Evolutionary conservation across 805 yeast genomes (phyloP).

Genomic region (Dipodascus albidus): DNA sequence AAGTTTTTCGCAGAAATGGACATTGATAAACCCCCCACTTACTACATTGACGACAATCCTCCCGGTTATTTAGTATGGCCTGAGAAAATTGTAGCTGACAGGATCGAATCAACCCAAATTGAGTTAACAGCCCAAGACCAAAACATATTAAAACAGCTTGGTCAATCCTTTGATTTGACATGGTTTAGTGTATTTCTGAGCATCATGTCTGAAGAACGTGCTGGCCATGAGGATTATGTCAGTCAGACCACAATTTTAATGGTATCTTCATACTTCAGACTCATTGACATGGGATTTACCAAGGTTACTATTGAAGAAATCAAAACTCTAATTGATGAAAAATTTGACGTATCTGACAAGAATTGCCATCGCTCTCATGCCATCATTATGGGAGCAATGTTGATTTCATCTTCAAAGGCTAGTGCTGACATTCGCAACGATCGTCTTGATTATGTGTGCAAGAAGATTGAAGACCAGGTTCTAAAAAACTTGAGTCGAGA

Average conservation of each 20-base stretch:
- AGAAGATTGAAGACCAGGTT: constrained; percentile 29
- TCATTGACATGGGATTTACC: constrained; percentile 36
- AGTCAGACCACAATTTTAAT: constrained; percentile 55
- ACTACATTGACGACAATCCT: constrained; percentile 43
- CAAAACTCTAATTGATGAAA: constrained; percentile 34
- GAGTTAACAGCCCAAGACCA: constrained; percentile 33
- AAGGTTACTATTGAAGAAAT: constrained; percentile 40
- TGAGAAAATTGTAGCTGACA: constrained; percentile 29
- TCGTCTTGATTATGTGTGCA: constrained; percentile 29
- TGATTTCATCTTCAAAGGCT: constrained; percentile 26
- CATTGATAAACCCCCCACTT: constrained; percentile 41
- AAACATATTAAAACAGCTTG: constrained; percentile 31
- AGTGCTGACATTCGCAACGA: constrained; percentile 7
- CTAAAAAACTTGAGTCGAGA: constrained; percentile 60
- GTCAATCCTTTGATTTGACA: constrained; percentile 35
- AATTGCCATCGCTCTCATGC: constrained; percentile 64
- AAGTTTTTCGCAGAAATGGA: constrained; percentile 41
- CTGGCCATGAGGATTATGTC: constrained; percentile 45
- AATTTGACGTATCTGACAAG: constrained; percentile 57
- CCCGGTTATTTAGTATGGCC: constrained; percentile 77
- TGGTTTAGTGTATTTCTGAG: constrained; percentile 47
- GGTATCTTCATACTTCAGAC: constrained; percentile 36
- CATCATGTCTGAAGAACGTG: constrained; percentile 47
- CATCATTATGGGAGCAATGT: constrained; percentile 57
- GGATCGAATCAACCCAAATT: constrained; percentile 7